Percentiles rank a stretch among this genome's conserved stretches.
Evolutionary conservation across 1,139 yeast species (phyloP).

Genomic region (Candida pseudoviswanathii): DNA sequence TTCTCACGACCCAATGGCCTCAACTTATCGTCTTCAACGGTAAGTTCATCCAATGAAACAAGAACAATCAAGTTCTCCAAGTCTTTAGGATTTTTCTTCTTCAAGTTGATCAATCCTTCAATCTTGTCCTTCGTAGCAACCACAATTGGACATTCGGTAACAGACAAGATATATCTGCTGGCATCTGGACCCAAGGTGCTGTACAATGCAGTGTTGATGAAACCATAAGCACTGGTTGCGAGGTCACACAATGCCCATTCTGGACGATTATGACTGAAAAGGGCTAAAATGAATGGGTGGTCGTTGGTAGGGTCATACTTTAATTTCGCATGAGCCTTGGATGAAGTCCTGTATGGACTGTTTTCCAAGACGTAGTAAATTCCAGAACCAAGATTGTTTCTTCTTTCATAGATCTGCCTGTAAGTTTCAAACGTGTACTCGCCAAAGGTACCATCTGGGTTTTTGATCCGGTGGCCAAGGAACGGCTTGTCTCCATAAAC

Average conservation of each 20-base stretch:
- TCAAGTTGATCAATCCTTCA: slow-evolving; percentile 26
- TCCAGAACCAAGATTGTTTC: slow-evolving; percentile 64
- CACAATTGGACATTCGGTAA: slow-evolving; percentile 36
- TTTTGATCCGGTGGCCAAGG: slow-evolving; percentile 51
- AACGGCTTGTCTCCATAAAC: slow-evolving; percentile 41
- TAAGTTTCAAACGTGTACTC: slow-evolving; percentile 53
- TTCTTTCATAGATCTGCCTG: slow-evolving; percentile 39
- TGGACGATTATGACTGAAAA: slow-evolving; percentile 35
- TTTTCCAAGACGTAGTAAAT: slow-evolving; percentile 50
- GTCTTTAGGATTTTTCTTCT: slow-evolving; percentile 21
- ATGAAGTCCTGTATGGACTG: slow-evolving; percentile 38
- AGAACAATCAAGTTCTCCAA: slow-evolving; percentile 31
- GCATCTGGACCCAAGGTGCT: slow-evolving; percentile 41
- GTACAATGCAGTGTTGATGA: slow-evolving; percentile 40
- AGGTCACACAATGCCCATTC: slow-evolving; percentile 43
- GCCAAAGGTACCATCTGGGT: slow-evolving; percentile 43
- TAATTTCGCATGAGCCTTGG: slow-evolving; percentile 29
- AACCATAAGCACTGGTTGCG: slow-evolving; percentile 36
- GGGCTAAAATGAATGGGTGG: slow-evolving; percentile 34
- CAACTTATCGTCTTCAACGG: slow-evolving; percentile 16
- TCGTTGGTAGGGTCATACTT: slow-evolving; percentile 16
- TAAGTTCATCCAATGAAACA: slow-evolving; percentile 44
- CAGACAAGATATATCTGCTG: slow-evolving; percentile 33
- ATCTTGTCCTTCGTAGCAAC: slow-evolving; percentile 37
- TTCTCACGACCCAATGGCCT: slow-evolving; percentile 23